Base-by-base conservation (phyloP, 1,139 yeast genomes). In the Spathaspora sp. region DNA sequence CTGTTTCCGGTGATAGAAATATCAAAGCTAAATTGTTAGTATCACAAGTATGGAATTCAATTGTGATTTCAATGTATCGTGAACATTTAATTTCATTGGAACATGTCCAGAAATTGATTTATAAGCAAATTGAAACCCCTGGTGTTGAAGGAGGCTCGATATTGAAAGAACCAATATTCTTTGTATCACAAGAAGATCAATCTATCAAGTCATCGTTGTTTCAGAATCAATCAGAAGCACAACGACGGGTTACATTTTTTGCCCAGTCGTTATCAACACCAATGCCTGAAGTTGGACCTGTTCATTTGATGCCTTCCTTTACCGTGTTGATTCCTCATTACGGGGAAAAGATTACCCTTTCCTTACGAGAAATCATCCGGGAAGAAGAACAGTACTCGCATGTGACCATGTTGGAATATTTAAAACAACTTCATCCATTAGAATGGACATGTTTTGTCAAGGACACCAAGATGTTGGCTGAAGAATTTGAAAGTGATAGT, bases 251-350 rank as follows among this genome's bases (percentile, higher is more conserved):
- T 2, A 75, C 82, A 0, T 78, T 77, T 54, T 78, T 78, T 60
- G 83, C 83, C 1, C 82, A 78, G 47, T 76, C 82, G 0, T 59
- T 78, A 34, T 72, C 81, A 0, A 76, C 80, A 0, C 80, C 82
- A 4, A 76, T 78, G 71, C 79, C 80, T 2, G 79, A 72, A 26
- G 70, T 73, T 3, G 60, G 69, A 2, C 68, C 76, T 0, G 61
- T 73, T 13, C 61, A 61, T 11, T 60, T 71, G 11, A 74, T 77
- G 78, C 81, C 83, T 1, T 64, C 77, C 0, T 78, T 78, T 50
- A 68, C 81, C 0, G 81, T 78, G 1, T 60, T 78, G 41, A 67
- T 78, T 38, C 82, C 83, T 6, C 83, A 78, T 56, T 78, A 74
- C 54, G 61, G 70, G 10, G 83, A 78, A 52, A 77, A 72, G 53